Base-by-base conservation (phyloP, 257 asterid genomes). In the Solanum clarkiae region DNA sequence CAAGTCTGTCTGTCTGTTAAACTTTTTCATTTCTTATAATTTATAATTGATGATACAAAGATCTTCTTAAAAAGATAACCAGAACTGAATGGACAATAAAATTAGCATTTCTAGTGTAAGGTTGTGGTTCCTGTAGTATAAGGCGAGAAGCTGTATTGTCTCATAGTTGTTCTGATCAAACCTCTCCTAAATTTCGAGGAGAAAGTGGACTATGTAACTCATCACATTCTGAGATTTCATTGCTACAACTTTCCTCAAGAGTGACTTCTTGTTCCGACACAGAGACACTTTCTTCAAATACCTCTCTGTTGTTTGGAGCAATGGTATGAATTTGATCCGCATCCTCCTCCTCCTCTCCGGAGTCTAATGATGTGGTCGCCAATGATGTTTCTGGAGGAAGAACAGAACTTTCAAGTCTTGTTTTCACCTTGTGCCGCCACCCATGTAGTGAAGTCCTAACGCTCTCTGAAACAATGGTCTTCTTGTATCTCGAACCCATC, bases 401-500 rank as follows among this genome's bases (percentile, higher is more conserved):
- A 80, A 84, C 20, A 17, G 84, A 84, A 51, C 90, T 88, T 40
- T 84, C 92, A 18, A 74, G 93, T 65, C 91, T 91, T 42, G 91
- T 87, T 87, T 86, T 91, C 75, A 92, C 97, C 88, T 92, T 93
- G 90, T 86, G 89, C 77, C 92, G 89, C 98, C 98, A 96, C 71
- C 97, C 97, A 29, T 88, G 94, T 45, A 96, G 93, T 2, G 99
- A 96, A 84, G 80, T 84, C 87, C 98, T 91, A 69, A 96, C 98
- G n/a, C 88, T 87, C 85, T 93, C 94, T 1, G 98, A 93, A 75
- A 96, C 88, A 79, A 96, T 94, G 26, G 97, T 86, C 91, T 87
- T 96, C 94, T 96, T 95, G 83, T 88, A 96, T 90, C 88, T 94
- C 7, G 99, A 94, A 4, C 99, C 99, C 99, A 96, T 94, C 98